These are phyloP conservation scores for Sordariomycetes sp. DNA, from an alignment of 2,329 filamentous ascomycete species.

Conservation along the genomic window DNA sequence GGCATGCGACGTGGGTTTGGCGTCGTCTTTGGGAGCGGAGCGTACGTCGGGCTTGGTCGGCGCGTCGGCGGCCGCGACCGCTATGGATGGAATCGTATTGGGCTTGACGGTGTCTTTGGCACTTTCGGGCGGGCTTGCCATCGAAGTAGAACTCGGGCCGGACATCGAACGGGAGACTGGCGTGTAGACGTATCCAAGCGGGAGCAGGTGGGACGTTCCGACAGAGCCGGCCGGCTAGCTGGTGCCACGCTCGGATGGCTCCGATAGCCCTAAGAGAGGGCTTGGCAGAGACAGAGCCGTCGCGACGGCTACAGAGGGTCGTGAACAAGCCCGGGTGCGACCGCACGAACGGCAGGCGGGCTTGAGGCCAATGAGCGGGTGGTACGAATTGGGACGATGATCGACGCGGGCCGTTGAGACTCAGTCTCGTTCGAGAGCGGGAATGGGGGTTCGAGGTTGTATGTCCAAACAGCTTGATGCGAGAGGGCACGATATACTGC, in stretches of 20 bases:
- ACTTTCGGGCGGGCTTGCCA: constrained; percentile 3
- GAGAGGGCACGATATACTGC: background rate
- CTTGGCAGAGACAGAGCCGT: background rate
- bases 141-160: background rate
- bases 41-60: background rate
- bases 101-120: background rate
- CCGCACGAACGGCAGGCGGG: background rate
- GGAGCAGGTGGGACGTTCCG: background rate
- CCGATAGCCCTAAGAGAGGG: background rate
- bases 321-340: background rate
- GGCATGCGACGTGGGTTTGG: background rate
- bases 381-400: background rate
- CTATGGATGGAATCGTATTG: background rate
- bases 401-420: background rate
- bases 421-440: background rate
- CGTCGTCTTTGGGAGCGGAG: background rate
- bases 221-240: background rate
- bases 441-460: background rate
- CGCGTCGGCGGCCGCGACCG: background rate
- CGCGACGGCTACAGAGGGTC: background rate
- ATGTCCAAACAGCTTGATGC: background rate
- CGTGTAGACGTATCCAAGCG: background rate
- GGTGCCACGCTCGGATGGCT: background rate
- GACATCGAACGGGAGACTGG: constrained; percentile 2
- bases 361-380: too few species aligned